A percentile compares a stretch with the other conserved stretches of the same genome.
These are phyloP conservation scores for Raddia guianensis DNA, from an alignment of 176 grass and related monocot species.

Conservation along the genomic window DNA sequence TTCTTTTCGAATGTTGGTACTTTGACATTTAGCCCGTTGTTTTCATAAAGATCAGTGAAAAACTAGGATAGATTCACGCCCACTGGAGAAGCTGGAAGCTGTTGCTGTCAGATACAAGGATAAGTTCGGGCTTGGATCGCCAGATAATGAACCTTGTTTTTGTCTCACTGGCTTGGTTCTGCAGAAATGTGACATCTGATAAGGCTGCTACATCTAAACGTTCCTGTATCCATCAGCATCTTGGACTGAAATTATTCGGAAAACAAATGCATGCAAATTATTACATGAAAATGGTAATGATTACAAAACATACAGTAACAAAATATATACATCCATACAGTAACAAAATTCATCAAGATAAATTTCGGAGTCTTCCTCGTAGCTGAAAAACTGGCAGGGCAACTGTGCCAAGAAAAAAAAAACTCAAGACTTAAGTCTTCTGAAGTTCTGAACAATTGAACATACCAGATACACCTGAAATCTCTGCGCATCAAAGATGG, in stretches of 20 bases:
- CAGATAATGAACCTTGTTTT: background rate
- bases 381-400: background rate
- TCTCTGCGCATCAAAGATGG: background rate
- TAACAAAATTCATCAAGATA: background rate
- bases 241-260: background rate
- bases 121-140: background rate
- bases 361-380: background rate
- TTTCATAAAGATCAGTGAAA: background rate
- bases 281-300: background rate
- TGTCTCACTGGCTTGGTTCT: background rate
- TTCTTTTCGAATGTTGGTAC: background rate
- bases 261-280: background rate
- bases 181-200: constrained; percentile 5
- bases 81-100: background rate
- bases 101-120: background rate
- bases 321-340: too few relatives aligned
- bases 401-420: background rate
- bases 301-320: background rate
- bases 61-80: background rate
- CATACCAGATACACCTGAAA: background rate
- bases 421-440: background rate
- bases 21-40: background rate
- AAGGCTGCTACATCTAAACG: background rate
- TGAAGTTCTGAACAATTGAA: background rate
- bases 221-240: background rate